Evolutionary conservation across 768 basidiomycete species (phyloP), one percentile per base, ranked within the genome.

Genomic region (Tricholoma sp.): DNA sequence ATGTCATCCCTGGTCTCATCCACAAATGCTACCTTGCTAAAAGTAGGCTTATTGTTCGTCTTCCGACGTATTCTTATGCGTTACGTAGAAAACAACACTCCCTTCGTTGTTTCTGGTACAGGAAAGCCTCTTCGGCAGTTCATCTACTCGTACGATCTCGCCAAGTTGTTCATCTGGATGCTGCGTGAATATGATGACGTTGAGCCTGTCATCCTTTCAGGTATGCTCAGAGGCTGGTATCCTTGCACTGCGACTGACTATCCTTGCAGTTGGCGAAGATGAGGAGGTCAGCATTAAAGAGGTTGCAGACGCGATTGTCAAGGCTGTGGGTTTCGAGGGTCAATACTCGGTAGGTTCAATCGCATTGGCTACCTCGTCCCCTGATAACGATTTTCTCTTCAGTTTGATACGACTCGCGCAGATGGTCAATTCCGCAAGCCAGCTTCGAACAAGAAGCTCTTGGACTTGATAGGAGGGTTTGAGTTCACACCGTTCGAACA

Each of bases 381-480:
- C n/a, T 36, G 49, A 13, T 37, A 13, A 13, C 18, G 56, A 45
- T 52, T 53, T 4, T 10, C 31, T 18, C 12, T 51, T n/a, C 50
- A 93, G 90, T 97, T 94, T 70, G 93, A 97, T 71, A 83, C 86
- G 33, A 76, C 82, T 20, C 82, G 84, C 53, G 84, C 94, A 8
- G 96, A 98, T 65, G 94, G 96, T 1, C 95, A 98, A 70, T 95
- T 87, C 81, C 86, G 94, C 63, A 98, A 98, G 74, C 94, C 95
- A 0, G 95, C 95, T 15, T 93, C 92, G 36, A 98, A 98, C 73
- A 84, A 81, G 65, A 96, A 95, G 70, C 76, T 97, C 6, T 67
- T 91, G 50, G 72, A 72, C n/a, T 74, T 90, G 52, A 84, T 94
- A 50, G 87, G 87, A 29, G 85, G 76, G 5, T 97, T 95, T 76